Percentiles rank a stretch among this genome's conserved stretches.
Evolutionary conservation across 1,139 yeast species (phyloP).

Genomic region (Diutina ranongensis): DNA sequence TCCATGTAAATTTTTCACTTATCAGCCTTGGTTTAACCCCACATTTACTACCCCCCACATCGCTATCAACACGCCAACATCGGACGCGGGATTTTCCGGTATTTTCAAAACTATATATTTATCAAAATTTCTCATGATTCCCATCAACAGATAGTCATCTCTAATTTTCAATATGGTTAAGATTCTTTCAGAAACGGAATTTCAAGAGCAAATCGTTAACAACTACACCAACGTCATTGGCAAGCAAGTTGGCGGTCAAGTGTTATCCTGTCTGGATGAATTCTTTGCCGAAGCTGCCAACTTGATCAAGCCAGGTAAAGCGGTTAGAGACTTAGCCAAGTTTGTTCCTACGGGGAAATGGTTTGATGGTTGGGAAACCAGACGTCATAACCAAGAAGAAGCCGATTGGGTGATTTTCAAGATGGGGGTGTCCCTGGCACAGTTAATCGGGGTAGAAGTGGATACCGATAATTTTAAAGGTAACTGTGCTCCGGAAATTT

Average conservation of each 20-base stretch:
- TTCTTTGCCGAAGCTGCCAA: conserved; percentile 95
- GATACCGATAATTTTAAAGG: conserved; percentile 93
- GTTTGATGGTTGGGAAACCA: conserved; percentile 98
- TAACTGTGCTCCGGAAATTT: conserved; percentile 83
- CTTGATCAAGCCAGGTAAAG: conserved; percentile 67
- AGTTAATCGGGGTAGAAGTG: conserved; percentile 69
- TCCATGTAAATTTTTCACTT: no score
- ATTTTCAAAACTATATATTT: no score
- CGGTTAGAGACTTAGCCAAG: conserved; percentile 68
- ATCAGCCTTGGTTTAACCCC: no score
- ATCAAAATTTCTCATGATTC: not conserved
- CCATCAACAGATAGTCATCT: not conserved
- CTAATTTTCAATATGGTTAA: conserved; percentile 18
- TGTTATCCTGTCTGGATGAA: conserved; percentile 65
- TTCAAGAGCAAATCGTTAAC: conserved; percentile 32
- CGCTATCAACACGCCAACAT: not conserved
- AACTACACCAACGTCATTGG: conserved; percentile 60
- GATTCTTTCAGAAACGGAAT: conserved; percentile 25
- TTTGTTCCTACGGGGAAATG: conserved; percentile 86
- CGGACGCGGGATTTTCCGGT: not conserved
- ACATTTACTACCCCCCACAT: not conserved
- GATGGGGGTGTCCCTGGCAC: conserved; percentile 78
- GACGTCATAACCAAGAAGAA: conserved; percentile 76
- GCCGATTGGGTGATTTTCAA: conserved; percentile 80
- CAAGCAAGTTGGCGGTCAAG: conserved; percentile 68